phyloP scores from a whole-genome alignment of 176 grass and related monocot species.

The Pontederia paniculata region DNA sequence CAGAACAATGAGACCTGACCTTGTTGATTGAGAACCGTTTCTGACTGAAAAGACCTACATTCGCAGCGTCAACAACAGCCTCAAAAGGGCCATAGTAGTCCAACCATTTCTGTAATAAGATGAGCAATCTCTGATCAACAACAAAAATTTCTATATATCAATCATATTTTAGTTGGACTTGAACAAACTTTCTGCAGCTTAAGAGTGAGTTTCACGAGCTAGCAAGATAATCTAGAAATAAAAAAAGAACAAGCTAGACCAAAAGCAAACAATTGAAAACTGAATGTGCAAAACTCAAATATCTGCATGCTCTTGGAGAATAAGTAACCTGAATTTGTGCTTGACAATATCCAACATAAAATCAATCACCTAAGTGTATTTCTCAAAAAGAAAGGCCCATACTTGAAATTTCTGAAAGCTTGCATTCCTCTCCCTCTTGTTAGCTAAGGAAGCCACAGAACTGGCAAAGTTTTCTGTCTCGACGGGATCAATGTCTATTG shows the following conservation, averaged over 20 bases:
- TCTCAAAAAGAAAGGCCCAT: not conserved
- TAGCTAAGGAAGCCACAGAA: conserved; percentile 36
- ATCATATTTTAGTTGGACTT: not conserved
- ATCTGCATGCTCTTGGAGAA: too few species aligned
- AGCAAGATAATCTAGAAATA: too few species aligned
- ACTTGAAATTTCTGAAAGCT: conserved; percentile 61
- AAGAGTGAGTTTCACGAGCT: too few species aligned
- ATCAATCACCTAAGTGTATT: not conserved
- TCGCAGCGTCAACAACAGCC: conserved; percentile 53
- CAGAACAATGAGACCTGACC: too few species aligned
- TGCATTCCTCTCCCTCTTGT: conserved; percentile 39
- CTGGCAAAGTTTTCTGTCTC: conserved; percentile 49
- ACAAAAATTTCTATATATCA: not conserved
- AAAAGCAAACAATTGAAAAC: too few species aligned
- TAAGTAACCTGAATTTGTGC: too few species aligned
- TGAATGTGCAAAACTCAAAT: too few species aligned
- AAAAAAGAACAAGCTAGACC: too few species aligned
- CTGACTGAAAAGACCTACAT: conserved; percentile 50
- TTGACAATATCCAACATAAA: not conserved
- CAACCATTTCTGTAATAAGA: conserved; percentile 41
- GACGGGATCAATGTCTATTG: conserved; percentile 53
- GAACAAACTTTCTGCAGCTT: too few species aligned
- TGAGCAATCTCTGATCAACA: conserved; percentile 5
- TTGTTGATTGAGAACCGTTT: conserved; percentile 43
- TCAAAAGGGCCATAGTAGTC: conserved; percentile 54